Base-by-base conservation (phyloP, 352 stramenopile species). In the Pythium brachiatum region DNA sequence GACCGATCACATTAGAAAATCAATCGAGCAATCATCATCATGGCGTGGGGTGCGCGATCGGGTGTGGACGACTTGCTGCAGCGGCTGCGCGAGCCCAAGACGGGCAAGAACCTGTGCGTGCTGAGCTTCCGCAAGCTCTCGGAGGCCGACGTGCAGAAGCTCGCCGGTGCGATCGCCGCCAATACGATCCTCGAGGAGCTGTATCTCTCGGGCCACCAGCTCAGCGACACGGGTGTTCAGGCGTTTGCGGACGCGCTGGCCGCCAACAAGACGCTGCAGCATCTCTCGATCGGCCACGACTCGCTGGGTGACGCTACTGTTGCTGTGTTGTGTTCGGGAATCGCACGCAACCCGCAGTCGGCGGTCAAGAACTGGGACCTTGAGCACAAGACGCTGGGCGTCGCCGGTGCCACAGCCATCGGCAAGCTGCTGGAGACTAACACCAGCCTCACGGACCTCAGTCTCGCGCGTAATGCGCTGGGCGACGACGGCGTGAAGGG, bases 11-110 rank as follows among this genome's bases (percentile, higher is more conserved):
- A n/a, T 38, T 38, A 7, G 32, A 38, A 38, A 38, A 12, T 7
- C 44, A 18, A 52, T 25, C 47, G 47, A 21, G 8, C 41, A 18
- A 34, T 27, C n/a, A 61, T 6, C 18, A 83, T 25, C 53, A 94
- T 94, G 85, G 85, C 80, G 43, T 94, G 85, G 85, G 83, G 85
- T 18, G 79, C 72, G 65, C 81, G 81, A 23, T 63, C 72, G 31
- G 83, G 83, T 32, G 83, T 92, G 31, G 78, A 89, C n/a, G 83
- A 94, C 57, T 61, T 92, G 66, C 72, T 92, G 47, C 66, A 82
- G 70, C 82, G 79, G 57, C 69, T 92, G 36, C 63, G 72, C 53
- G 75, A 90, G 65, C 73, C 81, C 0, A 76, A 74, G 53, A 92
- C 85, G 4, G 67, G 68, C 47, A 83, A 77, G 57, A 86, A 64